Base-by-base conservation (phyloP, 805 yeast genomes). In the Sugiyamaella valdiviana region DNA sequence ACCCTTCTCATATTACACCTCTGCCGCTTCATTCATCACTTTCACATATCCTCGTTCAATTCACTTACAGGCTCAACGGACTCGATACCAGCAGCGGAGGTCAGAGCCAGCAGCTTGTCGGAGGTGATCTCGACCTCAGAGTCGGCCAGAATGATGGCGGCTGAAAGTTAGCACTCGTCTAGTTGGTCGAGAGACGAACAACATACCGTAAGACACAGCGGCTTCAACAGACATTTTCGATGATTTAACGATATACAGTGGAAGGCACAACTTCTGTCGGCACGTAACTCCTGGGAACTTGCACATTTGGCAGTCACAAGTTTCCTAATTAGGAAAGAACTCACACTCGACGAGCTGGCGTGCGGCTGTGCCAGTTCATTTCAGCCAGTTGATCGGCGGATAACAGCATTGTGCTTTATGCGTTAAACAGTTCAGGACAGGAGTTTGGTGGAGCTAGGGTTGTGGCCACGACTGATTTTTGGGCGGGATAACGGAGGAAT, bases 111-210 rank as follows among this genome's bases (percentile, higher is more conserved):
- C 64, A 87, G 77, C 79, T 86, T 87, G 72, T 85, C 91, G 63
- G 93, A 68, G 52, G 95, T 79, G 82, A 93, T 80, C 75, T 90
- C 96, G 69, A 88, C 77, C 68, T 88, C 96, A 68, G 97, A 87
- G 71, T 91, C 99, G 62, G 97, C 96, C 75, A 91, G 81, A 78
- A 91, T 89, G 75, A 91, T 83, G 70, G 98, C 96, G 73, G 99
- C 98, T 56, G 37, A 1, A 44, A 38, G 29, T 35, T 24, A 24
- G 35, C 17, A 20, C 16, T 7, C 9, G 17, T 12, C 21, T 26
- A 16, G n/a, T 2, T n/a, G n/a, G 16, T 17, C 39, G 19, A 37
- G 23, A 24, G 10, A 9, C 22, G 29, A 9, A 6, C 10, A 16
- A 48, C 59, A 42, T 44, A 61, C 65, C 66, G 85, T 88, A 89